Evolutionary conservation across 2,329 filamentous ascomycete genomes (phyloP).

Genomic region (Colletotrichum sp.): DNA sequence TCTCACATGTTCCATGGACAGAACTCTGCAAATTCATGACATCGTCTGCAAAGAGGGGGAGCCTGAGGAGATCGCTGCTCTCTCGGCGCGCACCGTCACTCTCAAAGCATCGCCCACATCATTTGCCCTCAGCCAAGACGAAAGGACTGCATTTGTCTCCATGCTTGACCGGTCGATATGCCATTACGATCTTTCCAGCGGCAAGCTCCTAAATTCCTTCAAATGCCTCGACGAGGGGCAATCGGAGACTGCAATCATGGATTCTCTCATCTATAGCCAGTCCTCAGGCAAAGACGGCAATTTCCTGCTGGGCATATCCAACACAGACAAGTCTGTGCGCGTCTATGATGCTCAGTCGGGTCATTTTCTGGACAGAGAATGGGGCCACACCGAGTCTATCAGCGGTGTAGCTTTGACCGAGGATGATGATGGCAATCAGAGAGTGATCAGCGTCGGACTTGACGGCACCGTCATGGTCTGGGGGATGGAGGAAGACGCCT

Average conservation of each 20-base stretch:
- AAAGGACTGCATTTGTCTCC: constrained; percentile 62
- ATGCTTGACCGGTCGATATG: constrained; percentile 65
- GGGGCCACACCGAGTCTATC: constrained; percentile 94
- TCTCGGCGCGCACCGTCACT: constrained; percentile 78
- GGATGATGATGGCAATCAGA: constrained; percentile 58
- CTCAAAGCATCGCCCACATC: constrained; percentile 88
- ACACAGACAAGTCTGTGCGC: constrained; percentile 93
- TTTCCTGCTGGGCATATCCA: constrained; percentile 85
- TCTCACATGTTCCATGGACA: constrained; percentile 87
- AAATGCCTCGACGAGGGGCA: constrained; percentile 83
- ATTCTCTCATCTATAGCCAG: constrained; percentile 72
- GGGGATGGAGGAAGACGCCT: constrained; percentile 58
- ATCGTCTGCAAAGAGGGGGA: constrained; percentile 73
- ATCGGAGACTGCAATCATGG: constrained; percentile 82
- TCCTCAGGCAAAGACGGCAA: constrained; percentile 60
- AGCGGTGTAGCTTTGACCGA: constrained; percentile 81
- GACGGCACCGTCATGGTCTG: constrained; percentile 88
- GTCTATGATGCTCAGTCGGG: constrained; percentile 85
- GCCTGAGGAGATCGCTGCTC: constrained; percentile 72
- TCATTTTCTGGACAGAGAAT: constrained; percentile 82
- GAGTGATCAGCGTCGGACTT: constrained; percentile 75
- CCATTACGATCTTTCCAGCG: constrained; percentile 69
- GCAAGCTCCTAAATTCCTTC: constrained; percentile 75
- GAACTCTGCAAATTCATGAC: constrained; percentile 84
- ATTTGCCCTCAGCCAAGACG: constrained; percentile 74